Evolutionary conservation across 2,329 filamentous ascomycete species (phyloP).

Genomic region (Proliferodiscus dingleyae): DNA sequence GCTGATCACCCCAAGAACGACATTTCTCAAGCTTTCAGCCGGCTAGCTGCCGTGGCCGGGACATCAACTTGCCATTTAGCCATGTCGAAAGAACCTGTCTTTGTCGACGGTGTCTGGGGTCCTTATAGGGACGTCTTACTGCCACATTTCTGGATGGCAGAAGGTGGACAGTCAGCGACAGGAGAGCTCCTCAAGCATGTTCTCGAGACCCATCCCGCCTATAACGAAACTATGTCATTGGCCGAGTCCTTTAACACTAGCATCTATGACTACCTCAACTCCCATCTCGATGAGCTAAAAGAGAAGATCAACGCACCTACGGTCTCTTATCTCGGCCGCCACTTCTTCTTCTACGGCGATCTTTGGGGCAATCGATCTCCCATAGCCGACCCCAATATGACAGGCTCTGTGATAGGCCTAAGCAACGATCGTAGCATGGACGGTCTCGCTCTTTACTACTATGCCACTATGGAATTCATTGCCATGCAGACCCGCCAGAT

Average conservation of each 20-base stretch:
- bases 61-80: slow-evolving; percentile 97
- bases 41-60: slow-evolving; percentile 88
- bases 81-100: slow-evolving; percentile 89
- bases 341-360: slow-evolving; percentile 98
- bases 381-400: slow-evolving; percentile 89
- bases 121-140: slow-evolving; percentile 93
- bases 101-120: slow-evolving; percentile 94
- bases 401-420: slow-evolving; percentile 80
- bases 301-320: slow-evolving; percentile 65
- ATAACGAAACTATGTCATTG: slow-evolving; percentile 71
- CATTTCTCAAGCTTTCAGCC: slow-evolving; percentile 85
- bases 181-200: slow-evolving; percentile 92
- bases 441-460: slow-evolving; percentile 86
- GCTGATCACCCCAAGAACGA: slow-evolving; percentile 70
- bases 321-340: slow-evolving; percentile 79
- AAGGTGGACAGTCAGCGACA: slow-evolving; percentile 94
- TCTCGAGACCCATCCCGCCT: slow-evolving; percentile 90
- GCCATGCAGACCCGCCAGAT: slow-evolving; percentile 96
- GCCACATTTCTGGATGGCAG: slow-evolving; percentile 92
- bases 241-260: slow-evolving; percentile 80
- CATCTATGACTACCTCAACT: slow-evolving; percentile 93
- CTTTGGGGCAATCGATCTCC: slow-evolving; percentile 95
- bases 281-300: slow-evolving; percentile 73
- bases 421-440: slow-evolving; percentile 83
- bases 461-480: slow-evolving; percentile 96